Evolutionary conservation across 2,329 filamentous ascomycete genomes (phyloP).

Genomic region (Phialophora verrucosa): DNA sequence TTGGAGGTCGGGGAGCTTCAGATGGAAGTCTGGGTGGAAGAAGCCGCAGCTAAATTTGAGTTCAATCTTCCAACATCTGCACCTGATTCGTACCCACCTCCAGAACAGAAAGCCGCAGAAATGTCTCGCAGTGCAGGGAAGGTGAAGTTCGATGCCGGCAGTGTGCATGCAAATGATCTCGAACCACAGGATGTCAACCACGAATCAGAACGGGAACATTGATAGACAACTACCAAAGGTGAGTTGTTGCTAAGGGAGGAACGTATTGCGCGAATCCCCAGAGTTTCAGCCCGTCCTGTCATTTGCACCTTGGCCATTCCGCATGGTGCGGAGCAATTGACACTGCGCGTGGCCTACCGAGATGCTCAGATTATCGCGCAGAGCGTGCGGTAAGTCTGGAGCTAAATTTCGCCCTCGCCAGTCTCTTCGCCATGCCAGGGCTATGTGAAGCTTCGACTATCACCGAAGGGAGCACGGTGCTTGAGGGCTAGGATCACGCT

Average conservation of each 20-base stretch:
- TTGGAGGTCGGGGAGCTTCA: constrained; percentile 69
- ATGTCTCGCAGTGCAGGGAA: constrained; percentile 36
- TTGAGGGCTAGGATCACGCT: not conserved
- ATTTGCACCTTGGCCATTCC: not conserved
- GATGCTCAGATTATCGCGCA: not conserved
- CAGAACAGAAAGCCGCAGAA: constrained; percentile 24
- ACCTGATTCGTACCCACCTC: constrained; percentile 11
- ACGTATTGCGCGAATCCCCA: not conserved
- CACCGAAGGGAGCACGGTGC: not conserved
- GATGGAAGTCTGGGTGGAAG: constrained; percentile 74
- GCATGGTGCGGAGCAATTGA: not conserved
- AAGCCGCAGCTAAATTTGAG: constrained; percentile 61
- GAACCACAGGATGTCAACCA: constrained; percentile 36
- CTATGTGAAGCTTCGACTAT: not conserved
- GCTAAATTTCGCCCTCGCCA: not conserved
- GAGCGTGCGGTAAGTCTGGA: not conserved
- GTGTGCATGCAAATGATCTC: constrained; percentile 32
- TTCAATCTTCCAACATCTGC: constrained; percentile 10
- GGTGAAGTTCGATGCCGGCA: constrained; percentile 32
- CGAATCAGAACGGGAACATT: constrained; percentile 32
- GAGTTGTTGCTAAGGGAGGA: not conserved
- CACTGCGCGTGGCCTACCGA: not conserved
- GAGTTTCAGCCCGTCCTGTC: not conserved
- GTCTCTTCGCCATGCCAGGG: not conserved
- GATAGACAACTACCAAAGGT: constrained; percentile 28